Conservation (phyloP, 2,329 filamentous ascomycete genomes). For the Nemania sp. region DNA sequence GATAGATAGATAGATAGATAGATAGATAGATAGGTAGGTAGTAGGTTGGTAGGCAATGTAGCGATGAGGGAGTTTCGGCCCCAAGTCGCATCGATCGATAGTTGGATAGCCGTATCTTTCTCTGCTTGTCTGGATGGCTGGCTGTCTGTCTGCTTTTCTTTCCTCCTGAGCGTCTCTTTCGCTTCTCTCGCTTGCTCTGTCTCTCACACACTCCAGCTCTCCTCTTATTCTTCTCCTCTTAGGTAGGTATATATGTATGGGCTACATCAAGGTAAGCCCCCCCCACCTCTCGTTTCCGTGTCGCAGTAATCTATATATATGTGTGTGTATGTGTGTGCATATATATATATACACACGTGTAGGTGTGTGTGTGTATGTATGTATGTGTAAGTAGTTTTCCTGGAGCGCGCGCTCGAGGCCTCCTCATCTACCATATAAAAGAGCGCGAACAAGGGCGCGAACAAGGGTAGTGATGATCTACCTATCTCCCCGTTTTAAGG, state of each 20-base stretch:
- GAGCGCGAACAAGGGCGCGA: background rate
- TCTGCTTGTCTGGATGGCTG: background rate
- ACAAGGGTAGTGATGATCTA: constrained; percentile 8
- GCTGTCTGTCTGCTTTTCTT: background rate
- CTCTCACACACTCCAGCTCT: background rate
- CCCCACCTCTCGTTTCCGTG: constrained; percentile 5
- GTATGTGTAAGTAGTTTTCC: background rate
- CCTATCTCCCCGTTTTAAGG: background rate
- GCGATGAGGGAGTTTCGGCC: constrained; percentile 36
- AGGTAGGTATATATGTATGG: too few relatives aligned
- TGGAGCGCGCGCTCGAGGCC: constrained; percentile 1
- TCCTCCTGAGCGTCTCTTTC: background rate
- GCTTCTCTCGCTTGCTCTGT: constrained; percentile 8
- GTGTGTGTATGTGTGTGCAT: background rate
- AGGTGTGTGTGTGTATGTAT: background rate
- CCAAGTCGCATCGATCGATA: constrained; percentile 31
- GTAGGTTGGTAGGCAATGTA: constrained; percentile 18
- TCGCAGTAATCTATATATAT: constrained; percentile 11
- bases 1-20: too few relatives aligned
- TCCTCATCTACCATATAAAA: too few relatives aligned
- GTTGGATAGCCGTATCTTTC: constrained; percentile 24
- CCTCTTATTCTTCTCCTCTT: background rate
- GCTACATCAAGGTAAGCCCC: constrained; percentile 9
- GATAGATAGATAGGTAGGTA: too few relatives aligned
- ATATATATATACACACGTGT: too few relatives aligned